Conservation (phyloP, 176 grass and related monocot species). For the Triticum turgidum region DNA sequence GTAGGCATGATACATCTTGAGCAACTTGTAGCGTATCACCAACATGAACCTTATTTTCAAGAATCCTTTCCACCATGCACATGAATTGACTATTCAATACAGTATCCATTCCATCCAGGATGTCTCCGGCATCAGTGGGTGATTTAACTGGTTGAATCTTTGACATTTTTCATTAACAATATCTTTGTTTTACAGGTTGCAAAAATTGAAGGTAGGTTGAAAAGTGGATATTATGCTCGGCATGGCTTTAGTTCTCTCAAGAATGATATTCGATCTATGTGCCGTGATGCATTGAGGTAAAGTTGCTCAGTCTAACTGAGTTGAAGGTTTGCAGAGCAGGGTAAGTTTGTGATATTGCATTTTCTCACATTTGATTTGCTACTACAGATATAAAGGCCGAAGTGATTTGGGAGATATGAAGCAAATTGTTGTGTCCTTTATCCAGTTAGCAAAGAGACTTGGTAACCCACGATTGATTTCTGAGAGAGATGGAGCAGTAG, state of each 20-base stretch:
- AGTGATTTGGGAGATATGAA: conserved; percentile 78
- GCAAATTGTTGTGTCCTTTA: conserved; percentile 88
- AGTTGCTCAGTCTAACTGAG: conserved; percentile 31
- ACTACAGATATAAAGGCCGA: conserved; percentile 64
- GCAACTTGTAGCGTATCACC: conserved; percentile 34
- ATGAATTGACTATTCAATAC: conserved; percentile 49
- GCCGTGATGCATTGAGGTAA: conserved; percentile 93
- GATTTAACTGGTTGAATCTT: conserved; percentile 7
- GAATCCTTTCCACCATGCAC: conserved; percentile 57
- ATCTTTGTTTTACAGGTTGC: conserved; percentile 62
- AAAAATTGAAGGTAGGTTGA: conserved; percentile 91
- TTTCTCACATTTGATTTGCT: conserved; percentile 46
- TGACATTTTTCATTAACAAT: neutral
- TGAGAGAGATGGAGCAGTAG: conserved; percentile 66
- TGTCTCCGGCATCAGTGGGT: conserved; percentile 52
- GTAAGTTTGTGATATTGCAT: conserved; percentile 23
- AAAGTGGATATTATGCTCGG: conserved; percentile 88
- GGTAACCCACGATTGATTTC: conserved; percentile 67
- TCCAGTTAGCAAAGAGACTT: conserved; percentile 91
- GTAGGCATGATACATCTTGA: conserved; percentile 37
- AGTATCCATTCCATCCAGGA: conserved; percentile 58
- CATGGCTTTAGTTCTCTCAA: conserved; percentile 86
- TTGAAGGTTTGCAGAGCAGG: conserved; percentile 13
- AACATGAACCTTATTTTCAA: conserved; percentile 47
- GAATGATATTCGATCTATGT: conserved; percentile 96